These are phyloP conservation scores for Fusarium tupiense DNA, from an alignment of 2,329 filamentous ascomycete genomes.

Conservation along the genomic window DNA sequence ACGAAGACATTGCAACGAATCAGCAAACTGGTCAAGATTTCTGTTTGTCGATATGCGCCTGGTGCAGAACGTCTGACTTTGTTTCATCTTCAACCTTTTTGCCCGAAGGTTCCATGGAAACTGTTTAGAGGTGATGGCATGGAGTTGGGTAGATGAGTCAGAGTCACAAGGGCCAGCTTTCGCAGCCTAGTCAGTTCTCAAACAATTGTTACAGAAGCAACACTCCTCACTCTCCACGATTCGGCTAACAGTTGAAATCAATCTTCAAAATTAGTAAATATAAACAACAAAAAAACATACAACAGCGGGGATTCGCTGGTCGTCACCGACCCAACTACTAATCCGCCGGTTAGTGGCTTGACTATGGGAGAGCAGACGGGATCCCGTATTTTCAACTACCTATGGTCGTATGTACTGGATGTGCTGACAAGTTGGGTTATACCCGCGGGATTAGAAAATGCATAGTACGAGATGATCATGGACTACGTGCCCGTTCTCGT, in stretches of 20 bases:
- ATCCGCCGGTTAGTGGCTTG: constrained; percentile 21
- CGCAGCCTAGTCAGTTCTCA: not conserved
- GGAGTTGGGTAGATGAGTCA: not conserved
- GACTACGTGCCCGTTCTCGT: not conserved
- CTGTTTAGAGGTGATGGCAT: not conserved
- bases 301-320: constrained; percentile 25
- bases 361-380: constrained; percentile 23
- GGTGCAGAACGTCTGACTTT: not conserved
- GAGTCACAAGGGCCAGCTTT: not conserved
- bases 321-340: constrained; percentile 25
- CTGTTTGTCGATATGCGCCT: too few relatives aligned
- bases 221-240: not conserved
- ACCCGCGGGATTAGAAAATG: fast-evolving
- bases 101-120: not conserved
- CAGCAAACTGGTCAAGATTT: not conserved
- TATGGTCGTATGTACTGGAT: not conserved
- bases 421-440: fast-evolving
- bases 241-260: not conserved
- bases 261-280: not conserved
- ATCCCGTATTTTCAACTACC: constrained; percentile 24
- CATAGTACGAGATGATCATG: not conserved
- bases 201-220: not conserved
- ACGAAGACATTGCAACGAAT: not conserved
- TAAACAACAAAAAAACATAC: constrained; percentile 6
- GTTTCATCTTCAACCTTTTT: too few relatives aligned